phyloP scores from a whole-genome alignment of 495 filamentous ascomycete genomes.

The Letharia columbiana region DNA sequence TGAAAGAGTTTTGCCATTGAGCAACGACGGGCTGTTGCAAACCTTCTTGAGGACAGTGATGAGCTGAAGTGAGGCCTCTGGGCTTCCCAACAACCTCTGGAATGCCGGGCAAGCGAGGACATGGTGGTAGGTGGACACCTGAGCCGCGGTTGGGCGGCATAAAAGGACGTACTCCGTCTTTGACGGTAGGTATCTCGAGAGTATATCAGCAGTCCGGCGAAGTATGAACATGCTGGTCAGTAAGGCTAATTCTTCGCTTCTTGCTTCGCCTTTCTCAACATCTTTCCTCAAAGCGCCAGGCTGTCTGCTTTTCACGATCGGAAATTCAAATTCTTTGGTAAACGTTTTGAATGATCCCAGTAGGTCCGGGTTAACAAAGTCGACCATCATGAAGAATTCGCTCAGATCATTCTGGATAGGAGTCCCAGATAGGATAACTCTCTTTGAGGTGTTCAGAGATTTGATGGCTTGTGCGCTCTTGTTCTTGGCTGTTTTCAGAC shows the following conservation, averaged over 20 bases:
- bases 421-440: slow-evolving; percentile 68
- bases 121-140: slow-evolving; percentile 58
- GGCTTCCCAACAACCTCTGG: slow-evolving; percentile 53
- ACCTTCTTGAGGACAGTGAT: slow-evolving; percentile 77
- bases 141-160: slow-evolving; percentile 61
- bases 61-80: slow-evolving; percentile 62
- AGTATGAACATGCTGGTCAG: slow-evolving; percentile 69
- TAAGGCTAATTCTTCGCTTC: slow-evolving; percentile 57
- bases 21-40: slow-evolving; percentile 67
- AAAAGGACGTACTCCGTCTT: slow-evolving; percentile 75
- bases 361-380: slow-evolving; percentile 71
- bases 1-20: slow-evolving; percentile 39
- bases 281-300: slow-evolving; percentile 59
- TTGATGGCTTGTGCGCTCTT: slow-evolving; percentile 71
- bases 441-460: slow-evolving; percentile 55
- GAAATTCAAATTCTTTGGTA: slow-evolving; percentile 62
- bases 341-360: slow-evolving; percentile 61
- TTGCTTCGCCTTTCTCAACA: slow-evolving; percentile 63
- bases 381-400: slow-evolving; percentile 72
- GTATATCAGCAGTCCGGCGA: slow-evolving; percentile 64
- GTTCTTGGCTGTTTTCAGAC: slow-evolving; percentile 74
- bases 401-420: slow-evolving; percentile 74
- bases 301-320: slow-evolving; percentile 65
- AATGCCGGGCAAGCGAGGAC: slow-evolving; percentile 65
- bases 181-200: slow-evolving; percentile 63